Base-by-base conservation (phyloP, 306 rosid species). In the Sicyos edulis region DNA sequence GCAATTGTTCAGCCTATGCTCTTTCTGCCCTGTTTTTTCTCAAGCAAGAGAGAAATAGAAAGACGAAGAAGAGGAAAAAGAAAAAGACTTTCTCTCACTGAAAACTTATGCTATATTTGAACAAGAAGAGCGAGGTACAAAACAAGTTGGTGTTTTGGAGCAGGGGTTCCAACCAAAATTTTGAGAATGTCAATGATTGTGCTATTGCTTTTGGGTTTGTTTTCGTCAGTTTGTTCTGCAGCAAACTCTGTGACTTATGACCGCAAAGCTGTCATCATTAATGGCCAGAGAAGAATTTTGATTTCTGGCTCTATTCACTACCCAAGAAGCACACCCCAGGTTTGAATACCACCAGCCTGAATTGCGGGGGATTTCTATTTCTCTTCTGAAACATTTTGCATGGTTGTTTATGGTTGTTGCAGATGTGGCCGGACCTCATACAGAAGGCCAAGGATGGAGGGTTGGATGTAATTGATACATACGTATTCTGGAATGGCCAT, bases 401-500 rank as follows among this genome's bases (percentile, higher is more conserved):
- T 40, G 74, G 70, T 8, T 17, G 21, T n/a, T 17, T 40, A 8
- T 64, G 32, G 75, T 77, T 64, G 47, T 50, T 84, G 71, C 73
- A 92, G 97, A 92, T 92, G 96, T 92, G 96, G 97, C 91, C 95
- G 22, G 63, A 71, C 72, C 90, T 93, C 11, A 81, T 93, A 76
- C 95, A 87, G 76, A 91, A 93, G 82, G 96, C 97, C 19, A 93
- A 93, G 88, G 92, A 87, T 14, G 97, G 97, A 83, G 97, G 99
- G 26, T 60, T 93, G 80, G 99, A 93, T 83, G 96, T 93, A 70
- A 80, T 93, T 21, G 86, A 93, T 63, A 91, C 99, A n/a, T 91
- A 93, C 78, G 99, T 93, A 49, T 93, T 93, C 62, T 93, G 97
- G 99, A 93, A 89, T 80, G 97, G 97, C n/a, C 99, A 93, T 8